phyloP scores from a whole-genome alignment of 2,329 filamentous ascomycete species.

The Curvularia eragrostidis region DNA sequence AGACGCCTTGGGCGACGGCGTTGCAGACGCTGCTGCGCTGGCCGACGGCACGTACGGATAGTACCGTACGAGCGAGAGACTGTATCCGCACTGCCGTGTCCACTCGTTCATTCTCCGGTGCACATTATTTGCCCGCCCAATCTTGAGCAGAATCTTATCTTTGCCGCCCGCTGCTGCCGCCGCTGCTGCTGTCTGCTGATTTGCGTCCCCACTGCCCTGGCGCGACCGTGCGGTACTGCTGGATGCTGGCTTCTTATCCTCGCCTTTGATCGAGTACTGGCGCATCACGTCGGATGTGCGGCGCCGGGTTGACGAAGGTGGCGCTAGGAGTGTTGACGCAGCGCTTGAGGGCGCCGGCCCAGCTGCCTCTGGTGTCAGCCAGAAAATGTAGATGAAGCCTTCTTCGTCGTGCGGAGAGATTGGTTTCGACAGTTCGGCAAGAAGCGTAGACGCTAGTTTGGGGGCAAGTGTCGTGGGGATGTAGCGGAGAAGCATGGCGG shows the following conservation, averaged over 20 bases:
- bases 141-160: slow-evolving; percentile 71
- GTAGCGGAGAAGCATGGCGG: slow-evolving; percentile 63
- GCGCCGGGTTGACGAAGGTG: slow-evolving; percentile 50
- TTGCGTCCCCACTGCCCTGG: not conserved
- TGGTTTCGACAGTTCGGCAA: slow-evolving; percentile 77
- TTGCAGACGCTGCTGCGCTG: slow-evolving; percentile 38
- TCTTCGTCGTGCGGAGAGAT: slow-evolving; percentile 75
- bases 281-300: slow-evolving; percentile 45
- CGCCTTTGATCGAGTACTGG: slow-evolving; percentile 39
- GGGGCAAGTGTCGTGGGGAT: slow-evolving; percentile 74
- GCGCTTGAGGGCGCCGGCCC: slow-evolving; percentile 60
- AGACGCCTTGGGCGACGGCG: slow-evolving; percentile 34
- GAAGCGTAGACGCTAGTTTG: slow-evolving; percentile 71
- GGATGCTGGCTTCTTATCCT: slow-evolving; percentile 3
- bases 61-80: slow-evolving; percentile 84
- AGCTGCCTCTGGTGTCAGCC: slow-evolving; percentile 75
- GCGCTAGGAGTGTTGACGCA: slow-evolving; percentile 57
- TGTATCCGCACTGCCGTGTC: slow-evolving; percentile 90
- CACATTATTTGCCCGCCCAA: slow-evolving; percentile 77
- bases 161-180: slow-evolving; percentile 34
- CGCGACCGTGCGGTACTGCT: not conserved
- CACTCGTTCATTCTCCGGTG: slow-evolving; percentile 91
- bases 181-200: slow-evolving; percentile 1
- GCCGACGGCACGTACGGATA: slow-evolving; percentile 75
- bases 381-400: slow-evolving; percentile 99